Conservation (phyloP, 495 filamentous ascomycete genomes). For the Rhizodiscina lignyota region DNA sequence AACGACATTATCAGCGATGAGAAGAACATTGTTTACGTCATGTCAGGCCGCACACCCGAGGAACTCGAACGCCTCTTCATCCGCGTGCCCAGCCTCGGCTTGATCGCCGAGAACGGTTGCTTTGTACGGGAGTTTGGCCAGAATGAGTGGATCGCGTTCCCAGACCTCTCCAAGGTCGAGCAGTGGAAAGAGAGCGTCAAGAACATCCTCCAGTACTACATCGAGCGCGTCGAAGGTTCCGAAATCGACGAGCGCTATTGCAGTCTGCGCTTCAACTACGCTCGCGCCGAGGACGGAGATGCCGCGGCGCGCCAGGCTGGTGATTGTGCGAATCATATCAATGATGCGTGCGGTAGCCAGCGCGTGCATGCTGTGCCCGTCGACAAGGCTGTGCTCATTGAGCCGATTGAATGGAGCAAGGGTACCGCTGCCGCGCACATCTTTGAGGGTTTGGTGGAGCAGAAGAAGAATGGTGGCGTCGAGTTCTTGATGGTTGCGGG, state of each 20-base stretch:
- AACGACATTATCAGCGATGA: conserved; percentile 63
- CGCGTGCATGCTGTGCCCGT: conserved; percentile 71
- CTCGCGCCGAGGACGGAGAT: conserved; percentile 56
- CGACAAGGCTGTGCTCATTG: conserved; percentile 61
- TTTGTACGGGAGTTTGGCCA: conserved; percentile 54
- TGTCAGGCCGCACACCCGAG: conserved; percentile 71
- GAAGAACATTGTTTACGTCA: conserved; percentile 77
- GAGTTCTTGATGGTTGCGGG: conserved; percentile 71
- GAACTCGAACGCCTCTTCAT: conserved; percentile 77
- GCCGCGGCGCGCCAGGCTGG: conserved; percentile 59
- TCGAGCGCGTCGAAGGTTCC: conserved; percentile 71
- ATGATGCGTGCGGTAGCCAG: conserved; percentile 71
- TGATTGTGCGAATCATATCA: conserved; percentile 83
- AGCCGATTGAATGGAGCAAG: conserved; percentile 70
- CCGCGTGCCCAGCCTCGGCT: conserved; percentile 56
- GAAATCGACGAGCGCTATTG: conserved; percentile 76
- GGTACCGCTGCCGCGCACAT: conserved; percentile 57
- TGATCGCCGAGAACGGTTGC: conserved; percentile 87
- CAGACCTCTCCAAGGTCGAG: conserved; percentile 44
- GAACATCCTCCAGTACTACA: conserved; percentile 69
- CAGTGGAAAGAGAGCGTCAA: conserved; percentile 64
- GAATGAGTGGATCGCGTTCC: conserved; percentile 55
- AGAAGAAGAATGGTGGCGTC: conserved; percentile 8
- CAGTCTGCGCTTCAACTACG: conserved; percentile 76
- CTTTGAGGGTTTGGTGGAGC: conserved; percentile 37